Evolutionary conservation across 371 early-diverging fungal genomes (phyloP).

Genomic region (Mortierella sp.): DNA sequence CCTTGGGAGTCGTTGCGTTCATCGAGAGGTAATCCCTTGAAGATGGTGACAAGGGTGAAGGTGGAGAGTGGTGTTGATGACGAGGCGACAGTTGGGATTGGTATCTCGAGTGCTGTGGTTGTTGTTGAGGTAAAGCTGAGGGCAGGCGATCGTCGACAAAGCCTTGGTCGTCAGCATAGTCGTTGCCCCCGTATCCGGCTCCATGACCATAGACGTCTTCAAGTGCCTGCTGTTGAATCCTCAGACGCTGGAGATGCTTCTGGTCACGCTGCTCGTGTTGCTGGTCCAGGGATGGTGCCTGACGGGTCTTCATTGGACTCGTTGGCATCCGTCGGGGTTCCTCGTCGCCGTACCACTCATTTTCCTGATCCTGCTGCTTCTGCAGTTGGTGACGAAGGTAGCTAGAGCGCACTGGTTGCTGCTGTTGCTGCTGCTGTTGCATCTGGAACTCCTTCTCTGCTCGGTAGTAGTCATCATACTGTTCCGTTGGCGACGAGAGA

Average conservation of each 20-base stretch:
- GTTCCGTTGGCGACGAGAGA: conserved; percentile 10
- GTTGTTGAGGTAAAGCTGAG: background rate
- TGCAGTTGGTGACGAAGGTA: conserved; percentile 16
- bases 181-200: conserved; percentile 7
- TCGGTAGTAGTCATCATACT: conserved; percentile 13
- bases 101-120: background rate
- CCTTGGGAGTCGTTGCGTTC: background rate
- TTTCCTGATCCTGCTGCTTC: conserved; percentile 7
- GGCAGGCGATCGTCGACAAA: conserved; percentile 14
- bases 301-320: background rate
- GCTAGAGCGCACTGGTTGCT: background rate
- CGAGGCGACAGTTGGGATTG: background rate
- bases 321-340: background rate
- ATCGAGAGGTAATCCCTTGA: conserved; percentile 25
- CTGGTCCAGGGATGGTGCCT: background rate
- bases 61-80: background rate
- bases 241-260: conserved; percentile 26
- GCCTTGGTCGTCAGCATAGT: conserved; percentile 13
- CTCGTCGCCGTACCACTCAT: background rate
- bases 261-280: conserved; percentile 20
- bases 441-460: conserved; percentile 16
- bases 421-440: conserved; percentile 9
- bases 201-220: conserved; percentile 40
- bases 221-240: conserved; percentile 34
- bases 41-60: background rate